Base-by-base conservation (phyloP, 352 stramenopile genomes). In the Globisporangium cederbergense region DNA sequence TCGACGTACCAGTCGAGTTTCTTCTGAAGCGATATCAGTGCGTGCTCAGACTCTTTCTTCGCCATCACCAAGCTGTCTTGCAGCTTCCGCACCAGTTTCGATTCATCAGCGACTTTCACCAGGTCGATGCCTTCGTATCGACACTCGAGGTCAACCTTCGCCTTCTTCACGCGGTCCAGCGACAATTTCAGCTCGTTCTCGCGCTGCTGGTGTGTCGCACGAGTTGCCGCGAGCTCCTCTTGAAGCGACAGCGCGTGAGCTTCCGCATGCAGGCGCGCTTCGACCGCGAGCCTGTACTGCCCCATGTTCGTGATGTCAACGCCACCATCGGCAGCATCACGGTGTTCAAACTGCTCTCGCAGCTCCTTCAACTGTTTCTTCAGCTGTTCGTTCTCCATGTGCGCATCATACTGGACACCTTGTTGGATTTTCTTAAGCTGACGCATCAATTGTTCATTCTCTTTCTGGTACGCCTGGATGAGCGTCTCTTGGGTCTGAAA, bases 1-100 rank as follows among this genome's bases (percentile, higher is more conserved):
- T 83, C 75, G 14, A 94, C 80, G 43, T 95, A 95, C 87, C 87
- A 95, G 45, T 93, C 83, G 14, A 95, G 55, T 34, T 94, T 95
- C 60, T 90, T 86, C 55, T 95, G 83, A 18, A 95, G 62, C 25
- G 66, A 66, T n/a, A 22, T 50, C 8, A 92, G 46, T 18, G 75
- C 67, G 64, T 78, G 80, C 0, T 77, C 54, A 30, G 81, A 73
- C n/a, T 91, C 76, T 50, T 76, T 82, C 56, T 86, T 78, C 58
- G 66, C 59, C 7, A 77, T 16, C 18, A 72, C 59, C 34, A 91
- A 28, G 40, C 89, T 70, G 25, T 62, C 65, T 22, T 88, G 72
- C 46, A 91, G 62, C 16, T 76, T 51, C 13, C 73, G 68, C 25
- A 79, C 73, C 6, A 89, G 75, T 16, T 80, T 60, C 5, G 68